phyloP scores from a whole-genome alignment of 2,329 filamentous ascomycete species.

The Zymoseptoria tritici region DNA sequence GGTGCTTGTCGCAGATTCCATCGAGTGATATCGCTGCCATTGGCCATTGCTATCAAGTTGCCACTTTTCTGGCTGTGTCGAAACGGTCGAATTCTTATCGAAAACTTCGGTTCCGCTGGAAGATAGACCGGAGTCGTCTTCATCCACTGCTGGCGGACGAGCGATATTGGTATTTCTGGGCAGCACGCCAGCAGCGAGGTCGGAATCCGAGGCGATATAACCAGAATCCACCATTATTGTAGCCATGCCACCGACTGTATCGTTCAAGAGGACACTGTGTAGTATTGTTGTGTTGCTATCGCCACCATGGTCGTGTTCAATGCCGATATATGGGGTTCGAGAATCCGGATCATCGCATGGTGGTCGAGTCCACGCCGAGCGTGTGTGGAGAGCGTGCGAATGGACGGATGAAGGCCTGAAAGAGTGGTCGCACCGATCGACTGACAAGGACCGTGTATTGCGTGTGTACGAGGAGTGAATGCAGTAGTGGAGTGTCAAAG shows the following conservation, averaged over 20 bases:
- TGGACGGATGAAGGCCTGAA: not conserved
- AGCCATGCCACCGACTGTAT: constrained; percentile 9
- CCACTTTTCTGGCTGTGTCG: constrained; percentile 17
- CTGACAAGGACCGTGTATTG: not conserved
- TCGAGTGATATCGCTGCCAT: constrained; percentile 28
- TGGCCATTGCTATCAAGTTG: constrained; percentile 23
- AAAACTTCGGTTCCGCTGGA: constrained; percentile 26
- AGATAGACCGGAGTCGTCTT: constrained; percentile 28
- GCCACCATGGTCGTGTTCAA: constrained; percentile 13
- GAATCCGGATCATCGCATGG: not conserved
- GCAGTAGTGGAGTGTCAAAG: not conserved
- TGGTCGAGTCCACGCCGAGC: not conserved
- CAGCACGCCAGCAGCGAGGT: constrained; percentile 5
- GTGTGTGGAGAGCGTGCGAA: not conserved
- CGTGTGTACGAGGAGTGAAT: not conserved
- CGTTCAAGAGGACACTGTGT: constrained; percentile 3
- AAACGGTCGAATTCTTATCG: constrained; percentile 16
- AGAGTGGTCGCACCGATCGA: not conserved
- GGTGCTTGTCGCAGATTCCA: constrained; percentile 28
- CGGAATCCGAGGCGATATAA: constrained; percentile 9
- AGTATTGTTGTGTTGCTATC: not conserved
- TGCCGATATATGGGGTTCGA: constrained; percentile 5
- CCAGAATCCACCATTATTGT: constrained; percentile 10
- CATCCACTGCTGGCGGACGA: constrained; percentile 10
- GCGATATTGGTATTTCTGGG: constrained; percentile 12